Evolutionary conservation across 805 yeast species (phyloP).

Genomic region (Zygoascus bituminiphila): DNA sequence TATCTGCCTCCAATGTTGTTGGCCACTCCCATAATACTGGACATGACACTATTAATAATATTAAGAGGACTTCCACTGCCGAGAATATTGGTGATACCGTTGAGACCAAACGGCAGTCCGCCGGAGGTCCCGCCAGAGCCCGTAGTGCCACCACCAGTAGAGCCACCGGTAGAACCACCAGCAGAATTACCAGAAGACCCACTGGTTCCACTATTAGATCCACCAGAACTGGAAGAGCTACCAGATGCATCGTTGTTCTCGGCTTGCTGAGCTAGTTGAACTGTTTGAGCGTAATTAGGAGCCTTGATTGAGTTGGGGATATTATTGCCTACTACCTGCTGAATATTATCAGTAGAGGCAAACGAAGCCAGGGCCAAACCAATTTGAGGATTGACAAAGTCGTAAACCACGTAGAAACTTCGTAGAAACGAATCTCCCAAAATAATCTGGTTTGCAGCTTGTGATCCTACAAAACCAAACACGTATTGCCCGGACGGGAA

Average conservation of each 20-base stretch:
- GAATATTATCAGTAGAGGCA: background rate
- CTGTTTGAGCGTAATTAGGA: background rate
- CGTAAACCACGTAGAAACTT: slow-evolving; percentile 18
- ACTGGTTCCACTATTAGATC: background rate
- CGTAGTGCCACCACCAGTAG: background rate
- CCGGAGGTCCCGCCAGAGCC: background rate
- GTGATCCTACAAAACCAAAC: slow-evolving; percentile 10
- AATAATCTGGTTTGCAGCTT: slow-evolving; percentile 4
- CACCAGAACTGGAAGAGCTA: background rate
- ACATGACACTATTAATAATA: background rate
- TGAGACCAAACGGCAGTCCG: background rate
- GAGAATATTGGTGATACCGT: background rate
- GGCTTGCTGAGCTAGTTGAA: background rate
- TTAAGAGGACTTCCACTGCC: background rate
- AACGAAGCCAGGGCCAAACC: slow-evolving; percentile 15
- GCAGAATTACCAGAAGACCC: background rate
- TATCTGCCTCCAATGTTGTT: background rate
- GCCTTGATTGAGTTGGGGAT: slow-evolving; percentile 9
- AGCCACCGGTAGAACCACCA: background rate
- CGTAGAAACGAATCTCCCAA: slow-evolving; percentile 17
- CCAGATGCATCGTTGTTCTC: background rate
- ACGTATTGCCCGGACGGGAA: slow-evolving; percentile 7
- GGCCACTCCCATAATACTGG: background rate
- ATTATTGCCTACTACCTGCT: slow-evolving; percentile 6
- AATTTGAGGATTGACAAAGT: slow-evolving; percentile 11